These are phyloP conservation scores for Kalmusia sp. DNA, from an alignment of 2,329 filamentous ascomycete genomes.

Conservation along the genomic window DNA sequence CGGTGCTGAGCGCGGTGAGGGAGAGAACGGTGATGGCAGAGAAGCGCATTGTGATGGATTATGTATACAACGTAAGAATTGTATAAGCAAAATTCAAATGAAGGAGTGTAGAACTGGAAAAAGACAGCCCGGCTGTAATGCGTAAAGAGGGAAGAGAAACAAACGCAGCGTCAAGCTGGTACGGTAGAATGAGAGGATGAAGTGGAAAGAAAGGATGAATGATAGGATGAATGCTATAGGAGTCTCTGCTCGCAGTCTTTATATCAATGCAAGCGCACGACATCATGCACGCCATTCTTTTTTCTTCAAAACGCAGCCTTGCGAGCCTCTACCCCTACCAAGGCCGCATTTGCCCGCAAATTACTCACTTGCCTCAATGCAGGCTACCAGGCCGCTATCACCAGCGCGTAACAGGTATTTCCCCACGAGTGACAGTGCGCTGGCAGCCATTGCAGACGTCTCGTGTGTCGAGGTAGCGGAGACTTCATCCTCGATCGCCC, in stretches of 20 bases:
- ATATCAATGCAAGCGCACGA: slow-evolving; percentile 6
- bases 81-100: not conserved
- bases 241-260: not conserved
- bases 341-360: not conserved
- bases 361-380: not conserved
- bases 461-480: slow-evolving; percentile 4
- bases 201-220: slow-evolving; percentile 8
- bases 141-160: slow-evolving; percentile 15
- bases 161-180: slow-evolving; percentile 41
- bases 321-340: slow-evolving; percentile 2
- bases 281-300: not conserved
- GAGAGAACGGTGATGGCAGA: slow-evolving; percentile 33
- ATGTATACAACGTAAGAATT: not conserved
- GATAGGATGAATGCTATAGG: slow-evolving; percentile 2
- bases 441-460: slow-evolving; percentile 10
- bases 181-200: slow-evolving; percentile 17
- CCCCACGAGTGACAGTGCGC: not conserved
- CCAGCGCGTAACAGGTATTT: slow-evolving; percentile 3
- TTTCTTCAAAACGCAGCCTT: not conserved
- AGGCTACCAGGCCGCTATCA: not conserved
- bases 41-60: slow-evolving; percentile 35
- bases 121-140: slow-evolving; percentile 34
- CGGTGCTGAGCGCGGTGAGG: slow-evolving; percentile 33
- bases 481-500: slow-evolving; percentile 2
- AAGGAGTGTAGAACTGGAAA: slow-evolving; percentile 11